A percentile compares a stretch with the other conserved stretches of the same genome.
Evolutionary conservation across 176 grass and related monocot species (phyloP).

Genomic region (Secale cereale): DNA sequence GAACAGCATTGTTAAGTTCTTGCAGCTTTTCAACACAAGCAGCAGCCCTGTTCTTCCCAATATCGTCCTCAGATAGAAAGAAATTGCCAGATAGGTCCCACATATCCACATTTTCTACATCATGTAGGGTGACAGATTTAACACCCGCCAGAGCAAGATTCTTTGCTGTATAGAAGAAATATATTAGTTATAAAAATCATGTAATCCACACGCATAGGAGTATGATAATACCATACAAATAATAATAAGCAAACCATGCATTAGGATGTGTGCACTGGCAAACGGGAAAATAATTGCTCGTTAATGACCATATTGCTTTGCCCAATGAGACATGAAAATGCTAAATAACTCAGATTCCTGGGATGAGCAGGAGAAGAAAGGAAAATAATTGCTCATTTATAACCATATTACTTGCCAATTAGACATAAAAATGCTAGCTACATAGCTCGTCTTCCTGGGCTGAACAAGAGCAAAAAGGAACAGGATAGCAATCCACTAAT

Average conservation of each 20-base stretch:
- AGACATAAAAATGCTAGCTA: neutral
- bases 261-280: constrained; percentile 2
- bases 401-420: neutral
- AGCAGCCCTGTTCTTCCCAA: constrained; percentile 70
- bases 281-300: neutral
- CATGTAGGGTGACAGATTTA: constrained; percentile 76
- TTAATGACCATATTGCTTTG: constrained; percentile 8
- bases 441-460: neutral
- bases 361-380: neutral
- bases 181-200: constrained; percentile 18
- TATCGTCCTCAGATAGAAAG: constrained; percentile 66
- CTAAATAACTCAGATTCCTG: neutral
- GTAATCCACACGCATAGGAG: neutral
- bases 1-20: constrained; percentile 67
- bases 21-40: constrained; percentile 65
- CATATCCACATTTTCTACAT: constrained; percentile 59
- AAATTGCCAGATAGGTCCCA: constrained; percentile 80
- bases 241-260: constrained; percentile 5
- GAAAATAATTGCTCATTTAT: neutral
- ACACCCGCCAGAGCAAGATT: constrained; percentile 79
- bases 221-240: neutral
- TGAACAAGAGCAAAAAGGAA: neutral
- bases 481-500: neutral
- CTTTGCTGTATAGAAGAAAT: constrained; percentile 58
- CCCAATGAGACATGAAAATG: neutral